A percentile compares a stretch with the other conserved stretches of the same genome.
Conservation (phyloP, 352 stramenopile genomes). For the Achlya hypogyna region DNA sequence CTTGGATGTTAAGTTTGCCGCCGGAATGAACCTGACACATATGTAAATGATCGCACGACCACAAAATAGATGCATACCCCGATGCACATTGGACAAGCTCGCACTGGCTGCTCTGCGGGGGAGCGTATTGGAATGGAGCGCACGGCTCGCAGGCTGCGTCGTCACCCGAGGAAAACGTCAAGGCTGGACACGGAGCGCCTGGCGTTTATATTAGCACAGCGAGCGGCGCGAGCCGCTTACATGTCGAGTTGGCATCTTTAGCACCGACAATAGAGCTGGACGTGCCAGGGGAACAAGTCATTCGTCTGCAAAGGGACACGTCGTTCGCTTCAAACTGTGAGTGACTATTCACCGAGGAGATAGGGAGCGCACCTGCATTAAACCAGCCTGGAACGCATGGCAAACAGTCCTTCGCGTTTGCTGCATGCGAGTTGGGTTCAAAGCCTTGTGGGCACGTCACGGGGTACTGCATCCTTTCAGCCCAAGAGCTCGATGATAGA, state of each 20-base stretch:
- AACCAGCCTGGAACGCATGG: not conserved
- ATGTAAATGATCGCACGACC: not conserved
- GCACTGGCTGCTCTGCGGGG: not conserved
- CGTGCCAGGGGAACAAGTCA: not conserved
- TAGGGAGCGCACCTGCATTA: not conserved
- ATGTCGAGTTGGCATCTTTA: not conserved
- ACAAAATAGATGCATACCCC: not conserved
- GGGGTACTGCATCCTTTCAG: not conserved
- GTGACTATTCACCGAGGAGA: not conserved
- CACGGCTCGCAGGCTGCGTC: not conserved
- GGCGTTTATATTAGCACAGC: not conserved
- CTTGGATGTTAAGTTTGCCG: not conserved
- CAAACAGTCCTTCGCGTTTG: not conserved
- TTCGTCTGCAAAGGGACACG: not conserved
- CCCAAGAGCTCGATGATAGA: not conserved
- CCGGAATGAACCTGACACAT: not conserved
- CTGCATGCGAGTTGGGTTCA: not conserved
- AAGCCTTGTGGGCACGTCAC: not conserved
- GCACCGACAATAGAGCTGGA: not conserved
- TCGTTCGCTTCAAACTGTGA: not conserved
- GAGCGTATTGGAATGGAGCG: not conserved
- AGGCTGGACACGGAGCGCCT: not conserved
- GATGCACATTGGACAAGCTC: not conserved
- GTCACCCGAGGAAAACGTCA: not conserved
- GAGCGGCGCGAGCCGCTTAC: not conserved